phyloP scores from a whole-genome alignment of 2,329 filamentous ascomycete genomes.

The Zymoseptoria ardabiliae region DNA sequence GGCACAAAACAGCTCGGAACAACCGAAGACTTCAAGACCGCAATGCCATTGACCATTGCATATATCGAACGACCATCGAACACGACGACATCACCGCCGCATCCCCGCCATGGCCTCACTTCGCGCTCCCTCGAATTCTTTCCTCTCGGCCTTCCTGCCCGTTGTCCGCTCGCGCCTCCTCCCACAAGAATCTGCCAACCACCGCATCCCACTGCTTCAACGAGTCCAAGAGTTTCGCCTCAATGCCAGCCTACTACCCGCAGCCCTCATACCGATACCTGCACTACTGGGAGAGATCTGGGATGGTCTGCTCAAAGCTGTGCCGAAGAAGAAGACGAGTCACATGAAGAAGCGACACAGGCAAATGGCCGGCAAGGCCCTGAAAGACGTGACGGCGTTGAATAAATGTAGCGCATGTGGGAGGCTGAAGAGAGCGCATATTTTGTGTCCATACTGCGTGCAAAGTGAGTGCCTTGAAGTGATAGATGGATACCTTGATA shows the following conservation, averaged over 20 bases:
- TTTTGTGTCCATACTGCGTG: constrained; percentile 81
- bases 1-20: background rate
- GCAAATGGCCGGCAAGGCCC: constrained; percentile 89
- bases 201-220: constrained; percentile 37
- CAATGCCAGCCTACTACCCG: constrained; percentile 36
- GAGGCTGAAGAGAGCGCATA: constrained; percentile 76
- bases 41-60: background rate
- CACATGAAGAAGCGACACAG: constrained; percentile 91
- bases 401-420: constrained; percentile 89
- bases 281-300: constrained; percentile 74
- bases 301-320: constrained; percentile 85
- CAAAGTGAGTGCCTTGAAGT: constrained; percentile 52
- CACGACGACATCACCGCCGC: constrained; percentile 1
- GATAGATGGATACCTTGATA: background rate
- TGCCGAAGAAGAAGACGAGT: constrained; percentile 98
- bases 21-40: background rate
- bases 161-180: constrained; percentile 36
- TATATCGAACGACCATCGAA: background rate
- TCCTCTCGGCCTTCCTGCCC: constrained; percentile 49
- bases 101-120: constrained; percentile 31
- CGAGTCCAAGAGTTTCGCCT: constrained; percentile 39
- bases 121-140: constrained; percentile 32
- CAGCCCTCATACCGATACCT: constrained; percentile 58
- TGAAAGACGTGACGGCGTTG: constrained; percentile 81
- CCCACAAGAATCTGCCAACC: constrained; percentile 40